These are phyloP conservation scores for Aspergillus aculeatinus DNA, from an alignment of 2,329 filamentous ascomycete genomes.

Conservation along the genomic window DNA sequence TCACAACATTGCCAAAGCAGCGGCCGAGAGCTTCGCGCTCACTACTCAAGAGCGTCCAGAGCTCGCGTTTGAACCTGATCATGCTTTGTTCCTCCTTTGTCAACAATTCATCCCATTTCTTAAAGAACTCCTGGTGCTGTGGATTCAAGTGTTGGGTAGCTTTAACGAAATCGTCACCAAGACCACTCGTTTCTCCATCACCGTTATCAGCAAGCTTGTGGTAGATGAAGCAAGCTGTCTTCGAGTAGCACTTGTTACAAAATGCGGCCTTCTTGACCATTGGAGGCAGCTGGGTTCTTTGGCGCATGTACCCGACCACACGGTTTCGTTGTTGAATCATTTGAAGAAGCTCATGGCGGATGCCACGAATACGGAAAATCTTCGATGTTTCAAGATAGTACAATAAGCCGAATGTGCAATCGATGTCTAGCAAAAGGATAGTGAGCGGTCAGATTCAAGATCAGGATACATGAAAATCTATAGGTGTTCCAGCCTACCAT, in stretches of 20 bases:
- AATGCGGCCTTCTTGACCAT: conserved; percentile 81
- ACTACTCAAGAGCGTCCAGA: conserved; percentile 92
- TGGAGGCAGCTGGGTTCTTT: conserved; percentile 76
- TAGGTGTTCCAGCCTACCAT: conserved; percentile 50
- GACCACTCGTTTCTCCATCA: conserved; percentile 74
- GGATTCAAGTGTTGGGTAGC: conserved; percentile 74
- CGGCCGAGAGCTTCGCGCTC: conserved; percentile 86
- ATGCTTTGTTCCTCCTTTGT: conserved; percentile 93
- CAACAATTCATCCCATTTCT: conserved; percentile 89
- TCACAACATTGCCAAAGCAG: conserved; percentile 84
- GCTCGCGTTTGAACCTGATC: conserved; percentile 79
- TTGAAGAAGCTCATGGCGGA: conserved; percentile 84
- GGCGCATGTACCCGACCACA: conserved; percentile 78
- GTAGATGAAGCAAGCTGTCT: conserved; percentile 87
- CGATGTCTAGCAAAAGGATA: conserved; percentile 60
- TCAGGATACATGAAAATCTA: neutral
- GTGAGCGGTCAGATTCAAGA: neutral
- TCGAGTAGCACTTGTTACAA: conserved; percentile 87
- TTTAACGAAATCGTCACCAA: conserved; percentile 79
- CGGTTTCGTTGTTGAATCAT: conserved; percentile 97
- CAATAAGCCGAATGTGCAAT: conserved; percentile 83
- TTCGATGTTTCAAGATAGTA: conserved; percentile 94
- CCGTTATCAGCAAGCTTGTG: conserved; percentile 87
- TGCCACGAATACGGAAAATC: conserved; percentile 78
- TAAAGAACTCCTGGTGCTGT: conserved; percentile 77